Percentiles rank a stretch among this genome's conserved stretches.
These are phyloP conservation scores for Oryza brachyantha DNA, from an alignment of 176 grass and related monocot genomes.

Conservation along the genomic window DNA sequence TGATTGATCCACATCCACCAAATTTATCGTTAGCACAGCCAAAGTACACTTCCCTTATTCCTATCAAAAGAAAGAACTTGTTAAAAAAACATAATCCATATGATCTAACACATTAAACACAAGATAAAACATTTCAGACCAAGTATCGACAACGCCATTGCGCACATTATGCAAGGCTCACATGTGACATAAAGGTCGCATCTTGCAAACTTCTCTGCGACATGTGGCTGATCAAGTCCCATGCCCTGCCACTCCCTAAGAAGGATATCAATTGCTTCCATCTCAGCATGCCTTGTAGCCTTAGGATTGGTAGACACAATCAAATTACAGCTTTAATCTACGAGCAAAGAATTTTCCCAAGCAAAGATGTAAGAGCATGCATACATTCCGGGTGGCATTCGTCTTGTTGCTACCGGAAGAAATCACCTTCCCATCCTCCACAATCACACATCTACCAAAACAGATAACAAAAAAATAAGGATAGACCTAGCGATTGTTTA, in stretches of 20 bases:
- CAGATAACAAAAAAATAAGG: slow-evolving; percentile 7
- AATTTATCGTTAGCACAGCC: slow-evolving; percentile 95
- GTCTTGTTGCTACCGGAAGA: slow-evolving; percentile 77
- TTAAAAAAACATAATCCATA: neutral
- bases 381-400: slow-evolving; percentile 75
- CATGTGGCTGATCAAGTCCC: slow-evolving; percentile 56
- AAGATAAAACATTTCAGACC: slow-evolving; percentile 41
- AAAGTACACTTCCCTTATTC: slow-evolving; percentile 77
- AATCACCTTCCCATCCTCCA: slow-evolving; percentile 75
- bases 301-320: slow-evolving; percentile 21
- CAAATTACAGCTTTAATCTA: neutral
- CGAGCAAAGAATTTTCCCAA: neutral
- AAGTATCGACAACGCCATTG: slow-evolving; percentile 74
- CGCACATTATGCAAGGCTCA: slow-evolving; percentile 95
- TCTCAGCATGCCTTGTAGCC: slow-evolving; percentile 98
- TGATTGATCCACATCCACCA: slow-evolving; percentile 88
- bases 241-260: slow-evolving; percentile 76
- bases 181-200: slow-evolving; percentile 89
- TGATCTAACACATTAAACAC: neutral
- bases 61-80: slow-evolving; percentile 40
- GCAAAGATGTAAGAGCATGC: neutral
- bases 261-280: slow-evolving; percentile 84
- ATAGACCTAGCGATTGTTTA: neutral
- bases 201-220: slow-evolving; percentile 67
- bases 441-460: slow-evolving; percentile 67